Percentiles rank a stretch among this genome's conserved stretches.
phyloP scores from a whole-genome alignment of 1,139 yeast species.

The Hanseniaspora sp. region DNA sequence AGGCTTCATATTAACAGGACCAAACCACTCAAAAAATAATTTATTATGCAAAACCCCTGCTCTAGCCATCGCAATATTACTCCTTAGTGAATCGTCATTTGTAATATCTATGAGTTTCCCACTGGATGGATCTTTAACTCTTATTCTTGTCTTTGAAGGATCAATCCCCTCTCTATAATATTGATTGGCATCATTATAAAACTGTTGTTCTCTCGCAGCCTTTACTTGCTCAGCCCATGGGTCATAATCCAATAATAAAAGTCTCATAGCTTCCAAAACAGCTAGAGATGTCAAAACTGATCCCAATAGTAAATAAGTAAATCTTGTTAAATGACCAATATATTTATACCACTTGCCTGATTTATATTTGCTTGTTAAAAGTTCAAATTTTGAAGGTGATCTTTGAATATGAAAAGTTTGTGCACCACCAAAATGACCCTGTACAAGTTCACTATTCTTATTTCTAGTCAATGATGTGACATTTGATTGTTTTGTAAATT shows the following conservation, averaged over 20 bases:
- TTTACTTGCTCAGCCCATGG: constrained; percentile 57
- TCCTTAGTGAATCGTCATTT: constrained; percentile 29
- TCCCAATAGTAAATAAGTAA: constrained; percentile 24
- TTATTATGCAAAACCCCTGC: constrained; percentile 38
- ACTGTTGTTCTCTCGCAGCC: constrained; percentile 29
- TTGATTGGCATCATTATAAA: constrained; percentile 28
- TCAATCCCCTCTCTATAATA: constrained; percentile 30
- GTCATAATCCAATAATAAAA: constrained; percentile 41
- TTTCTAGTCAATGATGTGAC: background rate
- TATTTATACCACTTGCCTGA: constrained; percentile 12
- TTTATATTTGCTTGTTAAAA: background rate
- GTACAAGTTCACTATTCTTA: background rate
- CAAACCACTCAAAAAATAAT: constrained; percentile 41
- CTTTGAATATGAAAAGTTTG: constrained; percentile 19
- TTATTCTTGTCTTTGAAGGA: constrained; percentile 27
- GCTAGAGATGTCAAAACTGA: constrained; percentile 26
- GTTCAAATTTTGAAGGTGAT: constrained; percentile 8
- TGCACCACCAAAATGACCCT: constrained; percentile 21
- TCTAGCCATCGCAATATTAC: constrained; percentile 35
- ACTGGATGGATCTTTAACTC: constrained; percentile 24
- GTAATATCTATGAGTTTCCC: constrained; percentile 24
- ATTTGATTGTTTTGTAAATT: constrained; percentile 2
- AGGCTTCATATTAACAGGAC: constrained; percentile 45
- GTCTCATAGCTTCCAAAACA: constrained; percentile 39
- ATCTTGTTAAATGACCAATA: constrained; percentile 21